Evolutionary conservation across 2,329 filamentous ascomycete genomes (phyloP).

Genomic region (Elsinoe batatas): DNA sequence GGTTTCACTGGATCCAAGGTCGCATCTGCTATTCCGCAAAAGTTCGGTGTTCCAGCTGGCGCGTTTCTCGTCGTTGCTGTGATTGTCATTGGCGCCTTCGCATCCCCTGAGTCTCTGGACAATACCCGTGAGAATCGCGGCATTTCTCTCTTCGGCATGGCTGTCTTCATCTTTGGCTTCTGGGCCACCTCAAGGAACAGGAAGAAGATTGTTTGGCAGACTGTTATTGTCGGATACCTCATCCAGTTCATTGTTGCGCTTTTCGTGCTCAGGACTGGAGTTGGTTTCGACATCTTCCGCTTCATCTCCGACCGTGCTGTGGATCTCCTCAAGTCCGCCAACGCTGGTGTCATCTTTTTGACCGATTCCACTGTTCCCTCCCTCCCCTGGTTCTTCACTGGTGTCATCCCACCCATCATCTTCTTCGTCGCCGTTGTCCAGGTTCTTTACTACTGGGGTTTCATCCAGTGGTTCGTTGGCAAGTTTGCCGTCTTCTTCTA

Average conservation of each 20-base stretch:
- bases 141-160: constrained; percentile 68
- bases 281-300: constrained; percentile 80
- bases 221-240: constrained; percentile 75
- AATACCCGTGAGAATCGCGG: constrained; percentile 75
- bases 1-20: constrained; percentile 50
- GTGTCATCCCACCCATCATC: constrained; percentile 82
- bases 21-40: constrained; percentile 55
- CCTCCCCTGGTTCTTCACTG: constrained; percentile 58
- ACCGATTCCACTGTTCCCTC: constrained; percentile 28
- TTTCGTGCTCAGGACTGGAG: constrained; percentile 72
- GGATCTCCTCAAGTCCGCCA: constrained; percentile 67
- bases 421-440: constrained; percentile 94
- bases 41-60: constrained; percentile 52
- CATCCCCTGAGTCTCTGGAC: constrained; percentile 57
- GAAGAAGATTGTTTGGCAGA: constrained; percentile 41
- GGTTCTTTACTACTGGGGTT: constrained; percentile 68
- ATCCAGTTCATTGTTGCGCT: constrained; percentile 79
- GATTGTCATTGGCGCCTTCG: constrained; percentile 70
- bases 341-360: constrained; percentile 64
- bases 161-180: constrained; percentile 58
- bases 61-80: constrained; percentile 56
- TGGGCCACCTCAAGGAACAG: constrained; percentile 64
- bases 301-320: constrained; percentile 69
- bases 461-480: constrained; percentile 79
- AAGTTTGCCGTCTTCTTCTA: constrained; percentile 90